Evolutionary conservation across 371 early-diverging fungal species (phyloP), one percentile per base, ranked within the genome.

Genomic region (Mucor indicus): DNA sequence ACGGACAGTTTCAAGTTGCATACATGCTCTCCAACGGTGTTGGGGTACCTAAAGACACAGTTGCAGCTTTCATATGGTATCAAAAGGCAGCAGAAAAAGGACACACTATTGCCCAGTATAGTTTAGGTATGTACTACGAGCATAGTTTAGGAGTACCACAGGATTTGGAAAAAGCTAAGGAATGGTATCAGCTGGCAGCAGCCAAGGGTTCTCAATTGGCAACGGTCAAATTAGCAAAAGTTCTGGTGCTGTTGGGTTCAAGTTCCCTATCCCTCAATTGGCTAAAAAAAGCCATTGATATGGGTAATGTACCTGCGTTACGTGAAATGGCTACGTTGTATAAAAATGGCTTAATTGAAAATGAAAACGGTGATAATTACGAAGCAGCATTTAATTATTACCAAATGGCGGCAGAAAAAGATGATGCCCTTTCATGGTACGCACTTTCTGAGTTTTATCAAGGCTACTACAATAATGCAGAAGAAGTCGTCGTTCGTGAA

Each of bases 401-500:
- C 39, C 44, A 55, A 20, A 65, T 59, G 30, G 75, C 81, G 2
- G 81, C 80, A 1, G 54, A 66, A 0, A 48, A 63, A 20, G 68
- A 66, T 9, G 67, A 80, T 33, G 50, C 76, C 0, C 39, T 58
- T 13, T 91, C 93, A 21, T 84, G 86, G 67, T 78, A 91, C 36
- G 87, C 87, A 22, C 74, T 95, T 2, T 57, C 68, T 3, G 59
- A 62, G 6, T 72, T 62, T 29, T 51, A 61, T 33, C 66, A 69
- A 48, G 32, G 60, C 4, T 54, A 53, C 10, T 31, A 45, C 4
- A 52, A 60, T 53, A 22, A 32, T 21, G 39, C 13, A 3, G 44
- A 53, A 29, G 25, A 44, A 9, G 27, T 21, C 2, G 27, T 45
- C 3, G 40, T 38, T 1, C 53, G 40, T 40, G 37, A 16, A 13